Percentiles rank a stretch among this genome's conserved stretches.
Conservation (phyloP, 1,139 yeast genomes). For the Pichia cactophila region DNA sequence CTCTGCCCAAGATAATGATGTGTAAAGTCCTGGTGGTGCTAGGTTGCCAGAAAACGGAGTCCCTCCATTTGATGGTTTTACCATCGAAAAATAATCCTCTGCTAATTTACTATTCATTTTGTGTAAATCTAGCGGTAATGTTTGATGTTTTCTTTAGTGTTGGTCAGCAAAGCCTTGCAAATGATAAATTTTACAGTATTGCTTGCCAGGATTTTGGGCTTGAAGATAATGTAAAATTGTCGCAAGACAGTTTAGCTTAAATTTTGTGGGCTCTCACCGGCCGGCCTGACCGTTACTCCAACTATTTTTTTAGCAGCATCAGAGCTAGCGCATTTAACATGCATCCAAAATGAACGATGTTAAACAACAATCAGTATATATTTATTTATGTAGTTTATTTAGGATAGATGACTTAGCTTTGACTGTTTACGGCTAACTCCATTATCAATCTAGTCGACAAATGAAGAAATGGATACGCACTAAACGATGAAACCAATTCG, state of each 20-base stretch:
- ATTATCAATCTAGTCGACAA: conserved; percentile 85
- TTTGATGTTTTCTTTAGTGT: conserved; percentile 8
- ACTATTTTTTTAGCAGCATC: not conserved
- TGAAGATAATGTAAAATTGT: not conserved
- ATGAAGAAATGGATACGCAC: conserved; percentile 92
- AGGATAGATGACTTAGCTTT: conserved; percentile 20
- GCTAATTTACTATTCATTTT: conserved; percentile 10
- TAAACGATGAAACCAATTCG: conserved; percentile 75
- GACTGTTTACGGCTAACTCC: conserved; percentile 92
- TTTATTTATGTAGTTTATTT: not conserved
- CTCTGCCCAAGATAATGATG: conserved; percentile 11
- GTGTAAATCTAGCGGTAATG: not conserved
- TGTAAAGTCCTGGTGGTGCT: conserved; percentile 1
- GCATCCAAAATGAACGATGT: not conserved
- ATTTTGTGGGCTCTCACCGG: no score
- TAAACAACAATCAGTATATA: not conserved
- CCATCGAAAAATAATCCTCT: conserved; percentile 11
- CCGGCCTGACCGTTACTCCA: not conserved
- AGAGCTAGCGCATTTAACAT: no score
- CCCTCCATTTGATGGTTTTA: not conserved
- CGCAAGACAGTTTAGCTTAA: not conserved
- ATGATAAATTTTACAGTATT: not conserved
- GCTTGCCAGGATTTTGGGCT: not conserved
- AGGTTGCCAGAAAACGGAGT: not conserved
- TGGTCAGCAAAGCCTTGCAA: not conserved